A percentile compares a stretch with the other conserved stretches of the same genome.
These are phyloP conservation scores for Penicillium sumatraense DNA, from an alignment of 2,329 filamentous ascomycete species.

Conservation along the genomic window DNA sequence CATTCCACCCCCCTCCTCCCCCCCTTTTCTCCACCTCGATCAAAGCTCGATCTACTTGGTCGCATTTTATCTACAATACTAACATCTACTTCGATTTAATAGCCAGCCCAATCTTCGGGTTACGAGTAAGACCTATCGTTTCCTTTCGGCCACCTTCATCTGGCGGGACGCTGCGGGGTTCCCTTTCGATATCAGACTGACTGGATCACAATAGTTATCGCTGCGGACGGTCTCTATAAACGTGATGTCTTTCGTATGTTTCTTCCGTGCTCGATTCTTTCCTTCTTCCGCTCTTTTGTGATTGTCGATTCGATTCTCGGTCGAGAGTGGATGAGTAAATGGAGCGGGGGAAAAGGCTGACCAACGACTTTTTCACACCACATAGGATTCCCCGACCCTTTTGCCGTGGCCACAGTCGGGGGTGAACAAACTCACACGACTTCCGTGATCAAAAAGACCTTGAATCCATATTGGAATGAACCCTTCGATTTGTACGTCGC, in stretches of 20 bases:
- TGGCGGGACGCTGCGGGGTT: slow-evolving; percentile 28
- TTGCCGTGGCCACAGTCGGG: slow-evolving; percentile 94
- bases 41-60: neutral
- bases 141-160: slow-evolving; percentile 12
- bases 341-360: slow-evolving; percentile 14
- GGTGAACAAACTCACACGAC: slow-evolving; percentile 99
- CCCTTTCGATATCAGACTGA: slow-evolving; percentile 23
- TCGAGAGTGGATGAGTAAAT: neutral
- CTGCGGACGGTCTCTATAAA: slow-evolving; percentile 97
- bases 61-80: slow-evolving; percentile 20
- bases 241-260: slow-evolving; percentile 96
- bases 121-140: slow-evolving; percentile 68
- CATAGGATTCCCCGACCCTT: slow-evolving; percentile 93
- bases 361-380: slow-evolving; percentile 14
- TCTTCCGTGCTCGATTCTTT: slow-evolving; percentile 11
- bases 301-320: neutral
- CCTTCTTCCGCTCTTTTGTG: neutral
- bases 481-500: slow-evolving; percentile 89
- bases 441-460: slow-evolving; percentile 91
- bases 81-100: slow-evolving; percentile 24
- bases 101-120: slow-evolving; percentile 88
- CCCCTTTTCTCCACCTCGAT: slow-evolving; percentile 11
- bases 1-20: neutral
- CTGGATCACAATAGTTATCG: slow-evolving; percentile 73
- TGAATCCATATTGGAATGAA: slow-evolving; percentile 99